Base-by-base conservation (phyloP, 257 asterid genomes). In the Scutellaria minor region DNA sequence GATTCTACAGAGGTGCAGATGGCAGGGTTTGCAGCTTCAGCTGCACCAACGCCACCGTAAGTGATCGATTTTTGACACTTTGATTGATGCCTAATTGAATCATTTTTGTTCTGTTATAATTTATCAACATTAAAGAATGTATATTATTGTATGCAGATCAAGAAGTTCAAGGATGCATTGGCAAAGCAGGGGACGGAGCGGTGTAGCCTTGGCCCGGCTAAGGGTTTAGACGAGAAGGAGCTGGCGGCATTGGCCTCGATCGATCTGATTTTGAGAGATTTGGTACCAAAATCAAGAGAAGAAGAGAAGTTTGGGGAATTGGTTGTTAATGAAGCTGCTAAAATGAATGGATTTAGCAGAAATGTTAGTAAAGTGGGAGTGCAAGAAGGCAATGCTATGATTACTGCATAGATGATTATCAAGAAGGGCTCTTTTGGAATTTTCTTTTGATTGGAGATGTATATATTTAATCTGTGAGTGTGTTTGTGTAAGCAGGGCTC, bases 31-130 rank as follows among this genome's bases (percentile, higher is more conserved):
- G 97, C 71, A 93, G 96, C 86, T 91, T 93, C 73, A 93, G 98
- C 87, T 93, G 98, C 80, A 93, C 97, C 24, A 91, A 85, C 77
- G 95, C 98, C 65, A 93, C 98, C 0, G 98, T 93, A 72, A 79
- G 97, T 9, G 8, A 52, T 44, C 15, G 12, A 4, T 45, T 42
- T 12, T 61, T 8, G 63, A 22, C 47, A 2, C 47, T 0, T 18
- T 39, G 6, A 24, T 27, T 31, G 27, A 58, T 7, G 20, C 18
- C 22, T 12, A 13, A 51, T 24, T n/a, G 9, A 8, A 45, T 70
- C 47, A 46, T 4, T 31, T 4, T 31, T 31, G 37, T 31, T 31
- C 4, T 31, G 37, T 20, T 60, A 56, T 7, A 18, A 2, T 24
- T 6, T 37, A 0, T 37, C 10, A 13, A 22, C 2, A 3, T 11